Evolutionary conservation across 73 alveolate species (phyloP).

Genomic region (Halteria grandinella): DNA sequence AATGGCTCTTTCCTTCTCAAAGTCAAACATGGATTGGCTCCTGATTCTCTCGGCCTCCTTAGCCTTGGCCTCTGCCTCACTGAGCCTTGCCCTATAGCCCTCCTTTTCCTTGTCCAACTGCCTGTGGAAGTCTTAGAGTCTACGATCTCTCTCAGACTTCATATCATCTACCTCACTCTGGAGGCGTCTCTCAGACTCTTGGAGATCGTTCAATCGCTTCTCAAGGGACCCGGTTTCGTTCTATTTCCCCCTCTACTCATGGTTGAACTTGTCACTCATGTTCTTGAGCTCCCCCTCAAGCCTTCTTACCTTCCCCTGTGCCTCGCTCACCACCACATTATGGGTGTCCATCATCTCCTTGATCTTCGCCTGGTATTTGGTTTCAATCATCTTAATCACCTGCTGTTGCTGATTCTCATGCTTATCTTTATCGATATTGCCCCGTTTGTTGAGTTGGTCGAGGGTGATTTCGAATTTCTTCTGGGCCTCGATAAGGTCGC

Average conservation of each 20-base stretch:
- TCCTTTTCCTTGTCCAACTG: conserved; percentile 66
- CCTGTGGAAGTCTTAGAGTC: conserved; percentile 60
- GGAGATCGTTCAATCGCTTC: conserved; percentile 63
- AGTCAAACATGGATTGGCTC: conserved; percentile 65
- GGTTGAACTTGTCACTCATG: conserved; percentile 41
- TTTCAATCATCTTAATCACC: conserved; percentile 56
- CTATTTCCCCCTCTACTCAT: conserved; percentile 62
- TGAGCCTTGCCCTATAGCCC: conserved; percentile 47
- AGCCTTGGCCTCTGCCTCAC: conserved; percentile 63
- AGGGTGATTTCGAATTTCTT: conserved; percentile 78
- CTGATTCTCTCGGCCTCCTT: conserved; percentile 74
- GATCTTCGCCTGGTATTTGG: conserved; percentile 64
- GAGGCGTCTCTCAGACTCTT: conserved; percentile 59
- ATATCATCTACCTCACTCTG: conserved; percentile 54
- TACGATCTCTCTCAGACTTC: conserved; percentile 68
- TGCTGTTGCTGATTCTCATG: conserved; percentile 50
- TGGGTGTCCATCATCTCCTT: conserved; percentile 75
- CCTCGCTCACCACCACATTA: conserved; percentile 36
- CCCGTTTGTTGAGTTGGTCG: conserved; percentile 77
- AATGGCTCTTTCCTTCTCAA: conserved; percentile 82
- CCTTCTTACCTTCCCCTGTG: conserved; percentile 51
- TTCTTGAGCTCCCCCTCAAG: conserved; percentile 67
- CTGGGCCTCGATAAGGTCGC: conserved; percentile 72
- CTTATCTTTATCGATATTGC: conserved; percentile 65
- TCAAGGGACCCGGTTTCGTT: conserved; percentile 51